Evolutionary conservation across 768 basidiomycete species (phyloP).

Genomic region (Xerocomellus amylosporus): DNA sequence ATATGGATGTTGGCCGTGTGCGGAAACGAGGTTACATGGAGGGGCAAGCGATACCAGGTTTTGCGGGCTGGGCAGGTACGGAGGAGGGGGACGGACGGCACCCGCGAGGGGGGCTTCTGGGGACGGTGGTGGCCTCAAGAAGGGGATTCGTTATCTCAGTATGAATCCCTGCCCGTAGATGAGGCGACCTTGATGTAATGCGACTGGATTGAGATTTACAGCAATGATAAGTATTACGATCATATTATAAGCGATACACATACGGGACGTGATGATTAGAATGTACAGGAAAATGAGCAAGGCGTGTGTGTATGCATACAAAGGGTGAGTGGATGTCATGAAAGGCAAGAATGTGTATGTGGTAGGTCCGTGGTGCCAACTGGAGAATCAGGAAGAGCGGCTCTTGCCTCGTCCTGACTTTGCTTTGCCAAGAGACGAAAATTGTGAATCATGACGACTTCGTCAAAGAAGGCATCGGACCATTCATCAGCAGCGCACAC

Average conservation of each 20-base stretch:
- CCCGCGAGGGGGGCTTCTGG: conserved; percentile 24
- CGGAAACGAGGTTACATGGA: conserved; percentile 83
- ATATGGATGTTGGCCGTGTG: conserved; percentile 83
- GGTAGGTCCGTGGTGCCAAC: conserved; percentile 23
- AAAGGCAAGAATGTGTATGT: conserved; percentile 15
- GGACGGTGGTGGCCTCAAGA: conserved; percentile 21
- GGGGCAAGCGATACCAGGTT: conserved; percentile 77
- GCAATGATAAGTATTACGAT: conserved; percentile 28
- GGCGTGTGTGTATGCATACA: conserved; percentile 31
- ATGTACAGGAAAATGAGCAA: conserved; percentile 34
- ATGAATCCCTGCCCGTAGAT: conserved; percentile 10
- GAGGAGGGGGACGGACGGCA: conserved; percentile 22
- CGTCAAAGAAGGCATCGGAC: conserved; percentile 62
- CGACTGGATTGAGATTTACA: conserved; percentile 26
- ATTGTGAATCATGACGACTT: conserved; percentile 58
- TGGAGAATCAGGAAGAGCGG: conserved; percentile 24
- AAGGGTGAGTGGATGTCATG: conserved; percentile 26
- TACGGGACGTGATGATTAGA: conserved; percentile 31
- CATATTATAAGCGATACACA: conserved; percentile 35
- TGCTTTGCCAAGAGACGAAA: conserved; percentile 40
- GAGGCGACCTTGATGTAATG: conserved; percentile 23
- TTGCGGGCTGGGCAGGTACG: conserved; percentile 69
- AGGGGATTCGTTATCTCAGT: conserved; percentile 13
- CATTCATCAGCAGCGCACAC: conserved; percentile 46
- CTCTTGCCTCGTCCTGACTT: conserved; percentile 37